These are phyloP conservation scores for Linderniella brevidens DNA, from an alignment of 257 asterid genomes.

Conservation along the genomic window DNA sequence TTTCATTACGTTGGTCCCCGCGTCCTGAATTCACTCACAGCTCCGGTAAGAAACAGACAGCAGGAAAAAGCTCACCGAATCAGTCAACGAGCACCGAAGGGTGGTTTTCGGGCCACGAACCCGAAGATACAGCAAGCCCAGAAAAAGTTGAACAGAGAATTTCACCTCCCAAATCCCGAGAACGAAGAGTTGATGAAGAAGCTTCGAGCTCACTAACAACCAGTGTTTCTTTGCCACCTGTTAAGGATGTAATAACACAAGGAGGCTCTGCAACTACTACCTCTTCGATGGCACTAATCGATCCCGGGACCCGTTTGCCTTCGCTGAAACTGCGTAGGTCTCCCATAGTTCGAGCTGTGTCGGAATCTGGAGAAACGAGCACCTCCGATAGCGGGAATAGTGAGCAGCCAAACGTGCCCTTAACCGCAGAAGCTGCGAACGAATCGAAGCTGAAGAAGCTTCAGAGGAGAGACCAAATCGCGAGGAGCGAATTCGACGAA, in stretches of 20 bases:
- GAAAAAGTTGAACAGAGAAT: slow-evolving; percentile 19
- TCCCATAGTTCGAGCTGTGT: slow-evolving; percentile 21
- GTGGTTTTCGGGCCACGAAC: slow-evolving; percentile 77
- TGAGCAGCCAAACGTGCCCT: slow-evolving; percentile 17
- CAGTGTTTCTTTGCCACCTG: slow-evolving; percentile 18
- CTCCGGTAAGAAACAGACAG: slow-evolving; percentile 37
- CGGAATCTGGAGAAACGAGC: slow-evolving; percentile 21
- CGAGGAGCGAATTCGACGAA: slow-evolving; percentile 61
- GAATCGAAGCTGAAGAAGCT: slow-evolving; percentile 31
- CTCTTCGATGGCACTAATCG: slow-evolving; percentile 13
- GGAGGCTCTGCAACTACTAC: slow-evolving; percentile 13
- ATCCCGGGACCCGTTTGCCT: slow-evolving; percentile 21
- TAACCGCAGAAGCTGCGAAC: slow-evolving; percentile 18
- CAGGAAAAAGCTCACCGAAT: slow-evolving; percentile 48
- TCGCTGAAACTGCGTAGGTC: slow-evolving; percentile 25
- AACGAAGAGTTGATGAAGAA: slow-evolving; percentile 21
- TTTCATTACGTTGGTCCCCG: slow-evolving; percentile 44
- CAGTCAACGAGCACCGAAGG: slow-evolving; percentile 54
- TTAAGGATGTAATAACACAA: slow-evolving; percentile 17
- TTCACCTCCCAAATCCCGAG: too few species aligned
- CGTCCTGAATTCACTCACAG: slow-evolving; percentile 33
- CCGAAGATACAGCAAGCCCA: slow-evolving; percentile 54
- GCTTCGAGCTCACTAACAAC: slow-evolving; percentile 17
- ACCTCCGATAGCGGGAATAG: slow-evolving; percentile 23
- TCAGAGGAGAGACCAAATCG: slow-evolving; percentile 48